Conservation (phyloP, 2,329 filamentous ascomycete genomes). For the Tolypocladium endophyticum region DNA sequence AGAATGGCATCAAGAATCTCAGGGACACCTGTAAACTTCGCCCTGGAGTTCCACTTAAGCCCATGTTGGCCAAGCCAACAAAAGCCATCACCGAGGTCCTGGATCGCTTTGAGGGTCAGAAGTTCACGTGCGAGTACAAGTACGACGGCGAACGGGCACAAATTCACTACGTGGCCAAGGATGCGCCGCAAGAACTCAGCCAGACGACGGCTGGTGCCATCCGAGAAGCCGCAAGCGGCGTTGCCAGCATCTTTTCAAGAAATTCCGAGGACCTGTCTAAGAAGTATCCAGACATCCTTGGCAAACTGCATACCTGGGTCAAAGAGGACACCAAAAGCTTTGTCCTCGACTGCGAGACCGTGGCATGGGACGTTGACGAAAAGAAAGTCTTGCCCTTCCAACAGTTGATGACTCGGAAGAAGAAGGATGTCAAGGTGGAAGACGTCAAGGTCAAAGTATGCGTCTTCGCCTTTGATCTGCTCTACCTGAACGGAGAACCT, state of each 20-base stretch:
- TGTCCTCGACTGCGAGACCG: slow-evolving; percentile 96
- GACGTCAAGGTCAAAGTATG: slow-evolving; percentile 96
- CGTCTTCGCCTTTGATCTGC: slow-evolving; percentile 89
- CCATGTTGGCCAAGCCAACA: slow-evolving; percentile 96
- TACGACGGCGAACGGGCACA: slow-evolving; percentile 98
- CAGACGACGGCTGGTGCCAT: slow-evolving; percentile 49
- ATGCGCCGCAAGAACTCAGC: slow-evolving; percentile 58
- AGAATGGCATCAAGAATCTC: slow-evolving; percentile 76
- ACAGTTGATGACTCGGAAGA: slow-evolving; percentile 94
- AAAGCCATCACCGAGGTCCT: slow-evolving; percentile 97
- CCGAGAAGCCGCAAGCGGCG: slow-evolving; percentile 58
- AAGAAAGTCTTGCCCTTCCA: slow-evolving; percentile 97
- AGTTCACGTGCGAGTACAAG: slow-evolving; percentile 98
- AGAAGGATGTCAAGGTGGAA: slow-evolving; percentile 91
- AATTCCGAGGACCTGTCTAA: slow-evolving; percentile 96
- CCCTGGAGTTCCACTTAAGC: slow-evolving; percentile 89
- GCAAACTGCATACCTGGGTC: slow-evolving; percentile 80
- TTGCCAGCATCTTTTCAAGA: slow-evolving; percentile 89
- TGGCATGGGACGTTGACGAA: slow-evolving; percentile 88
- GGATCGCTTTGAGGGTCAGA: slow-evolving; percentile 89
- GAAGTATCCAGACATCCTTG: slow-evolving; percentile 93
- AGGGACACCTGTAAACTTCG: slow-evolving; percentile 81
- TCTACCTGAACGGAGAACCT: slow-evolving; percentile 86
- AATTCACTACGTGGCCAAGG: slow-evolving; percentile 89
- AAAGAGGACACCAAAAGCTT: slow-evolving; percentile 87